Conservation (phyloP, 2,329 filamentous ascomycete genomes). For the Gliomastix tumulicola region DNA sequence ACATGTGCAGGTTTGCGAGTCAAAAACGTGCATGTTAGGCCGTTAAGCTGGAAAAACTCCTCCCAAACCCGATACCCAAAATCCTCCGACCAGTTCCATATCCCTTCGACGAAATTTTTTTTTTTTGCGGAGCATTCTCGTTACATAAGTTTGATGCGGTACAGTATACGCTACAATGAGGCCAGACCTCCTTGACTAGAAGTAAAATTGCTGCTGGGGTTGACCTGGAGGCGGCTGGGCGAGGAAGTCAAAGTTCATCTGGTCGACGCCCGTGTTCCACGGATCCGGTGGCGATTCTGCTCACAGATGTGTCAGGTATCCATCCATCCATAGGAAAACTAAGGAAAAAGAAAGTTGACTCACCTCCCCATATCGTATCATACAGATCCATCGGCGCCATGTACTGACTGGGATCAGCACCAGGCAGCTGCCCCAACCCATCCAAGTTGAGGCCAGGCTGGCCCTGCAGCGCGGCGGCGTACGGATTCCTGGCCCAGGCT, state of each 20-base stretch:
- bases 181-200: no score
- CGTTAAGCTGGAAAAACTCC: no score
- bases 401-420: conserved; percentile 48
- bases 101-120: no score
- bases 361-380: conserved; percentile 63
- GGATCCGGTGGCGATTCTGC: conserved; percentile 49
- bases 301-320: conserved; percentile 1
- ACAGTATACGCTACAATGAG: no score
- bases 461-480: conserved; percentile 23
- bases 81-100: no score
- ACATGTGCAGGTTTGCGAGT: no score
- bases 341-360: conserved; percentile 19
- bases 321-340: conserved; percentile 5
- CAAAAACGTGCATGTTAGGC: no score
- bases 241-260: conserved; percentile 54
- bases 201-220: conserved; percentile 48
- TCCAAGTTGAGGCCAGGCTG: conserved; percentile 28
- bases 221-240: conserved; percentile 53
- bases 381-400: conserved; percentile 64
- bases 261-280: conserved; percentile 48
- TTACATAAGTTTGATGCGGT: no score
- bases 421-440: conserved; percentile 39
- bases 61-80: no score
- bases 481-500: conserved; percentile 21
- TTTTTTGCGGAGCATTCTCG: no score